phyloP scores from a whole-genome alignment of 179 eudicot genomes.

The Vitellaria paradoxa region DNA sequence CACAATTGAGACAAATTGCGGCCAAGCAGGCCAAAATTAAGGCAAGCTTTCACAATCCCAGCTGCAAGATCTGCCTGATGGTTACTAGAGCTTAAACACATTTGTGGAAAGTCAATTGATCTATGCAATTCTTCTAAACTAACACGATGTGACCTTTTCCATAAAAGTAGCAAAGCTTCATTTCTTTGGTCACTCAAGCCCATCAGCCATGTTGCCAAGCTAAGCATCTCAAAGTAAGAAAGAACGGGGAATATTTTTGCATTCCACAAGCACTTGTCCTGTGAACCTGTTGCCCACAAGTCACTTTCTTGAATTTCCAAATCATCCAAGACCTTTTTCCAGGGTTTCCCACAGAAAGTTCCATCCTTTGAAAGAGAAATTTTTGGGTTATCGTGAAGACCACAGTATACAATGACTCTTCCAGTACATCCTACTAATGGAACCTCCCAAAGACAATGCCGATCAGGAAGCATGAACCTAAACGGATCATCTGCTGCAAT shows the following conservation, averaged over 20 bases:
- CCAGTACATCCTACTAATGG: slow-evolving; percentile 69
- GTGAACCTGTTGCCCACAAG: slow-evolving; percentile 49
- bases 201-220: slow-evolving; percentile 83
- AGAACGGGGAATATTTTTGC: slow-evolving; percentile 84
- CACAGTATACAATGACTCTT: slow-evolving; percentile 86
- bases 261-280: slow-evolving; percentile 90
- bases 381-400: slow-evolving; percentile 97
- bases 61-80: slow-evolving; percentile 94
- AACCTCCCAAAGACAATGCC: slow-evolving; percentile 99
- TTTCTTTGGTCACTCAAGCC: slow-evolving; percentile 50
- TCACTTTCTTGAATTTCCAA: slow-evolving; percentile 69
- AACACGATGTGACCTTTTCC: slow-evolving; percentile 70
- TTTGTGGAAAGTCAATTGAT: slow-evolving; percentile 74
- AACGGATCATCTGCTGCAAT: slow-evolving; percentile 31
- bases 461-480: slow-evolving; percentile 90
- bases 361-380: slow-evolving; percentile 57
- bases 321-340: slow-evolving; percentile 75
- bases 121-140: slow-evolving; percentile 93
- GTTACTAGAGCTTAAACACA: slow-evolving; percentile 76
- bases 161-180: slow-evolving; percentile 40
- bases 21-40: slow-evolving; percentile 86
- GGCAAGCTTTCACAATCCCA: slow-evolving; percentile 80
- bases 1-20: slow-evolving; percentile 84
- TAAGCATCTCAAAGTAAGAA: slow-evolving; percentile 80
- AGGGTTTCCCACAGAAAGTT: slow-evolving; percentile 96